phyloP scores from a whole-genome alignment of 805 yeast genomes.

The Metschnikowia picachoensis region DNA sequence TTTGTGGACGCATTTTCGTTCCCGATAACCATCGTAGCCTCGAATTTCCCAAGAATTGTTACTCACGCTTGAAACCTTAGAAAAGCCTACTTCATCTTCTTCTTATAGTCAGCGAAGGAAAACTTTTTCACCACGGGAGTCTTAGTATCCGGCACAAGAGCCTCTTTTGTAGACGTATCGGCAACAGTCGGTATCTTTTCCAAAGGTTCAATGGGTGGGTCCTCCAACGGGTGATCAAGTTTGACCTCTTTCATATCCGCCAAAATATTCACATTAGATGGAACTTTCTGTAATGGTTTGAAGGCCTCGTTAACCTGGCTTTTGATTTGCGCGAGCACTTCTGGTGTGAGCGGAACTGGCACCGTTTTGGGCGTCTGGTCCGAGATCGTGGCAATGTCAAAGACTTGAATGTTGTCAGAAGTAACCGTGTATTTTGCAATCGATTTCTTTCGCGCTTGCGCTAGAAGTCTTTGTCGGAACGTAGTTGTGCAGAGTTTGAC shows the following conservation, averaged over 20 bases:
- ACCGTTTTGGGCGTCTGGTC: conserved; percentile 3
- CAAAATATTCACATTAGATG: conserved; percentile 1
- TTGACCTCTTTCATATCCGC: conserved; percentile 2
- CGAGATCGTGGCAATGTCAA: conserved; percentile 2
- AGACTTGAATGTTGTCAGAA: not conserved
- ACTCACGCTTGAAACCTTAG: no score
- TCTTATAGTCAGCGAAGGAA: conserved; percentile 73
- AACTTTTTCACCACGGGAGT: conserved; percentile 46
- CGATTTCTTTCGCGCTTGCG: conserved; percentile 10
- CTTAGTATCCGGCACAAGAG: conserved; percentile 1
- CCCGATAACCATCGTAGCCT: no score
- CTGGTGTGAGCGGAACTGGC: conserved; percentile 14
- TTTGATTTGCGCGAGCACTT: conserved; percentile 13
- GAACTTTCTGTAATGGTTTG: conserved; percentile 19
- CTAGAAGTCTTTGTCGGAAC: conserved; percentile 22
- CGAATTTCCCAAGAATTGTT: no score
- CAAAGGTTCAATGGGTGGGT: not conserved
- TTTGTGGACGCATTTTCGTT: no score
- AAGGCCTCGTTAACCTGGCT: conserved; percentile 18
- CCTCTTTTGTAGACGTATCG: conserved; percentile 8
- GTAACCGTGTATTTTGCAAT: conserved; percentile 1
- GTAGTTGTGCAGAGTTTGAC: not conserved
- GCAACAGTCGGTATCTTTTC: conserved; percentile 3
- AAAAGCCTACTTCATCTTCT: conserved; percentile 39
- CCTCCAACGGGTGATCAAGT: not conserved